phyloP scores from a whole-genome alignment of 2,329 filamentous ascomycete species.

The Sporothrix pseudoabietina region DNA sequence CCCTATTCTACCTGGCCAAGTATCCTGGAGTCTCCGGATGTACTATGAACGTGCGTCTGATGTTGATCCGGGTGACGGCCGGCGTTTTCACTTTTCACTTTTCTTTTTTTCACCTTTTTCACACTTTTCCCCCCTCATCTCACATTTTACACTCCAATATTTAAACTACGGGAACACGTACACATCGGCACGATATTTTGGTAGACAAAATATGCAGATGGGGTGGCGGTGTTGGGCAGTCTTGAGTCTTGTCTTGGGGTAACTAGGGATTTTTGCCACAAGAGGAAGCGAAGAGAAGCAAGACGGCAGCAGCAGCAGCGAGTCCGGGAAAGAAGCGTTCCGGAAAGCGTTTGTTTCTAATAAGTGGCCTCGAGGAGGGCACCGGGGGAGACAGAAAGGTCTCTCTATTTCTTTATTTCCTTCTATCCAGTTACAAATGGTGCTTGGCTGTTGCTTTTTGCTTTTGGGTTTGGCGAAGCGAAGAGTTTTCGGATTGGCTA shows the following conservation, averaged over 20 bases:
- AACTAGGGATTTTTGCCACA: constrained; percentile 23
- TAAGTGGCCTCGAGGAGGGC: not conserved
- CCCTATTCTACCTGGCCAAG: too few species aligned
- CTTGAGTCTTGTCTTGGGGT: not conserved
- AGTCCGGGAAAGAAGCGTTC: constrained; percentile 9
- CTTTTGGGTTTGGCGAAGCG: not conserved
- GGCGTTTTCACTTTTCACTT: not conserved
- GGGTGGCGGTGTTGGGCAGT: not conserved
- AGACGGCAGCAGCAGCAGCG: not conserved
- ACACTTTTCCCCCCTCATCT: not conserved
- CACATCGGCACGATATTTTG: not conserved
- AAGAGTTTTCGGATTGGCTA: not conserved
- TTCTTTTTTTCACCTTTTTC: not conserved
- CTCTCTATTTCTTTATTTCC: not conserved
- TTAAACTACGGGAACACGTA: not conserved
- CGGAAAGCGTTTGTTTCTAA: not conserved
- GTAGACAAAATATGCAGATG: not conserved
- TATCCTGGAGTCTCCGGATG: not conserved
- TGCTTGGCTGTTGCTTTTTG: not conserved
- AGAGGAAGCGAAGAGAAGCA: not conserved
- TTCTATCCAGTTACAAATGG: not conserved
- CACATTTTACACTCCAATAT: not conserved
- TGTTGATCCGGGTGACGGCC: not conserved
- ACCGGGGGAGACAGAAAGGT: not conserved
- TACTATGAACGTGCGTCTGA: constrained; percentile 16